Evolutionary conservation across 2,329 filamentous ascomycete species (phyloP), one percentile per base, ranked within the genome.

Genomic region (Stagonosporopsis tanaceti): DNA sequence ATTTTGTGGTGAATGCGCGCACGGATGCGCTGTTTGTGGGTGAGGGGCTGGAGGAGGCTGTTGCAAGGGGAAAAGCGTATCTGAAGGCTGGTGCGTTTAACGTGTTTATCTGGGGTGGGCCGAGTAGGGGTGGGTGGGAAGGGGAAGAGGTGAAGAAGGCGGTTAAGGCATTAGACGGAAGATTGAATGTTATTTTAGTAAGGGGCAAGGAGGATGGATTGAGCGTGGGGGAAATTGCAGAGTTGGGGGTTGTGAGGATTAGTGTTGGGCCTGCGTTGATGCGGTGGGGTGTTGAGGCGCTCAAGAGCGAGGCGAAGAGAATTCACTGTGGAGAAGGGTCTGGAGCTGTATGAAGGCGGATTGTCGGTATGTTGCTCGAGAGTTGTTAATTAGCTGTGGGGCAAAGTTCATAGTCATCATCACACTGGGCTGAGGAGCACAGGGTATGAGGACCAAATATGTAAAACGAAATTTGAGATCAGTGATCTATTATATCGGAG

Each of bases 31-130:
- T 87, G 8, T 71, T 77, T 3, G 73, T 77, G 40, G 81, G 70
- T 45, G 69, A 53, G 11, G 69, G 65, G 3, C 56, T 87, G 9
- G 67, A 76, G 2, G 82, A 87, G 45, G 84, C 81, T 2, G 76
- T 88, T 42, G 68, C 73, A 45, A 77, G 87, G 0, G 86, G 85
- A 0, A 82, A 80, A 55, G 81, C 80, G n/a, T 88, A 84, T 66
- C 74, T 88, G 3, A 80, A 77, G 0, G 84, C 84, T 2, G 86
- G 86, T 0, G 86, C 86, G 0, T 83, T 80, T 12, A 87, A 82
- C 0, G 79, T 86, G 0, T 88, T 87, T 73, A 84, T 87, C 48
- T 88, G 84, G 85, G 85, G 85, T 14, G 84, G 79, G 1, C 64
- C 75, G 0, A 72, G 72, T 17, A 58, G 34, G 68, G 78, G 14